Conservation (phyloP, 768 basidiomycete species). For the Boletus reticuloceps region DNA sequence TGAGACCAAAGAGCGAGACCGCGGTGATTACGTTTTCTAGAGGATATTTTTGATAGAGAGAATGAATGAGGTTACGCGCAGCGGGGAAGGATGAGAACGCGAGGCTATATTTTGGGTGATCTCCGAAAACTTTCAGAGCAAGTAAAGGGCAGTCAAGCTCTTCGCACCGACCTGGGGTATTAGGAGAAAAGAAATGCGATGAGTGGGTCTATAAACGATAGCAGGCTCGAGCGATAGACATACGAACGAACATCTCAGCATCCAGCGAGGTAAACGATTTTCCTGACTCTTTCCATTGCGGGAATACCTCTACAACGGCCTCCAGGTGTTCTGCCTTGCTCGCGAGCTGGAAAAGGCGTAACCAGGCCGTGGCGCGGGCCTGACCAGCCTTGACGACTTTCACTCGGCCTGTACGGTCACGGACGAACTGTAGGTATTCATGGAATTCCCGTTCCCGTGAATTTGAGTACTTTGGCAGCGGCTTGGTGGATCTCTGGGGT, state of each 20-base stretch:
- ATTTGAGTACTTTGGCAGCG: background rate
- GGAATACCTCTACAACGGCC: conserved; percentile 44
- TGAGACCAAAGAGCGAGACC: conserved; percentile 52
- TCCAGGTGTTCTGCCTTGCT: conserved; percentile 48
- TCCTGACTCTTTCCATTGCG: conserved; percentile 47
- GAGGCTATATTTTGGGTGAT: conserved; percentile 61
- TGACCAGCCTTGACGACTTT: conserved; percentile 30
- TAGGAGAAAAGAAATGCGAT: background rate
- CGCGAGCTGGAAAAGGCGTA: conserved; percentile 50
- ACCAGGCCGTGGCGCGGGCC: conserved; percentile 48
- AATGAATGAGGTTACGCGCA: conserved; percentile 56
- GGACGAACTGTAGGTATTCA: conserved; percentile 25
- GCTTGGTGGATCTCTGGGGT: background rate
- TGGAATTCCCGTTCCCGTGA: conserved; percentile 23
- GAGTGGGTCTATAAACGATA: background rate
- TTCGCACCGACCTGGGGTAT: conserved; percentile 53
- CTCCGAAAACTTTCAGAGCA: conserved; percentile 58
- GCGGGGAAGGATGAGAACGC: conserved; percentile 44
- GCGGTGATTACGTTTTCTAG: conserved; percentile 48
- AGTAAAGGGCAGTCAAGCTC: conserved; percentile 54
- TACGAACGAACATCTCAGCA: conserved; percentile 53
- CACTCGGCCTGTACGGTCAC: conserved; percentile 28
- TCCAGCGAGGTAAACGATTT: conserved; percentile 38
- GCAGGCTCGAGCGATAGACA: conserved; percentile 24
- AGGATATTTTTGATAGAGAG: conserved; percentile 47